Base-by-base conservation (phyloP, 2,329 filamentous ascomycete genomes). In the Colletotrichum gloeosporioides region DNA sequence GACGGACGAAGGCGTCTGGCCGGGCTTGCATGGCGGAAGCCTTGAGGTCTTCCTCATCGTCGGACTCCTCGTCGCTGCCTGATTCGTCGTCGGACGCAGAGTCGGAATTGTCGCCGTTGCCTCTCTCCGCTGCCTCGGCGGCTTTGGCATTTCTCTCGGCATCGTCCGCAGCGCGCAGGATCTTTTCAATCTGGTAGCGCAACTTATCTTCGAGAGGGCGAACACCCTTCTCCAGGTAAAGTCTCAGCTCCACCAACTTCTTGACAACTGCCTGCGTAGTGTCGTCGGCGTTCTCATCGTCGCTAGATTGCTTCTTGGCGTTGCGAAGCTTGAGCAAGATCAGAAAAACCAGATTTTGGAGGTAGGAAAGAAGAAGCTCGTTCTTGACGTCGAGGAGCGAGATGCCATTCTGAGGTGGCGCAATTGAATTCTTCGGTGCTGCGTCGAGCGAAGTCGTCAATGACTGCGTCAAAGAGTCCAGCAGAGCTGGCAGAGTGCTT, bases 301-400 rank as follows among this genome's bases (percentile, higher is more conserved):
- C 77, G 3, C 78, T 71, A 29, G 79, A 78, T 22, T 73, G 69
- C n/a, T 71, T 72, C 73, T 84, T 86, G 7, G 84, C 78, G 82
- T 92, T 92, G 75, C 95, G 92, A 25, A 99, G 85, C 82, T 98
- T 96, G 49, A 98, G 86, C 3, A 98, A 88, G 61, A 98, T 94
- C 55, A 98, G 88, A 80, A 98, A 98, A 61, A 97, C 95, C 6
- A 99, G 92, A 81, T 98, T 98, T 82, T 99, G 96, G 0, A 99
- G 89, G 85, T 99, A 99, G 6, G 96, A 96, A 53, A 99, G 92
- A 22, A 99, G 92, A n/a, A 99, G 90, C 83, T 99, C 97, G 86
- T 98, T 99, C 87, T 99, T 99, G 78, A 95, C 93, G 83, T 99
- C 96, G 81, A 99, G 93, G 1, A 99, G 92, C 1, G 97, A 98